Base-by-base conservation (phyloP, 768 basidiomycete species). In the Amylocystis lapponica region DNA sequence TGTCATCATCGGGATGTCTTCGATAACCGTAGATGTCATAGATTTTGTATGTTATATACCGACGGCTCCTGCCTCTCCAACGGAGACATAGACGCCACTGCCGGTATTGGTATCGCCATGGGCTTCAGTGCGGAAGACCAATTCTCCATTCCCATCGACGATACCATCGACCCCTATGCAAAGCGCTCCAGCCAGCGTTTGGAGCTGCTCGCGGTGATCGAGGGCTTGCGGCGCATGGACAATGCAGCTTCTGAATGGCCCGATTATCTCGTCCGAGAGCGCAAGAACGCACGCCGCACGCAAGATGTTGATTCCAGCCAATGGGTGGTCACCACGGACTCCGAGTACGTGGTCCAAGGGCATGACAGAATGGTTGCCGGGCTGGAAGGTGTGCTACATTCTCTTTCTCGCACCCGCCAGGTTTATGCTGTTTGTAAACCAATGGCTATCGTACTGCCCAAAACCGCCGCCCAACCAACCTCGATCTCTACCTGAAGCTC, bases 261-360 rank as follows among this genome's bases (percentile, higher is more conserved):
- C 6, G 14, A 7, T 5, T 19, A 5, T n/a, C 19, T 19, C 6
- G n/a, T 33, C n/a, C 32, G 32, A 33, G 32, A 33, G 32, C 32
- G 32, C 32, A 7, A n/a, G n/a, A 13, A n/a, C 32, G 19, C 14
- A 13, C 32, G n/a, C n/a, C n/a, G n/a, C n/a, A 16, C 13, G 23
- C 23, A 22, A 12, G 6, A 14, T 6, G 22, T 7, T 13, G 3
- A 20, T 6, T 6, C 6, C 23, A 25, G 36, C 20, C n/a, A 26
- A 11, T 49, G 45, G 43, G 49, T 62, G 32, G 46, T 67, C 46
- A 56, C 58, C 9, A 56, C 61, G 4, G 64, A 67, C 47, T 66
- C 64, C 1, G 64, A 65, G 42, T 66, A 66, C 32, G 63, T 67
- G 14, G 58, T 61, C 22, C n/a, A 56, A 53, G 30, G 66, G 63